phyloP scores from a whole-genome alignment of 2,329 filamentous ascomycete genomes.

The Coniochaeta sp. region DNA sequence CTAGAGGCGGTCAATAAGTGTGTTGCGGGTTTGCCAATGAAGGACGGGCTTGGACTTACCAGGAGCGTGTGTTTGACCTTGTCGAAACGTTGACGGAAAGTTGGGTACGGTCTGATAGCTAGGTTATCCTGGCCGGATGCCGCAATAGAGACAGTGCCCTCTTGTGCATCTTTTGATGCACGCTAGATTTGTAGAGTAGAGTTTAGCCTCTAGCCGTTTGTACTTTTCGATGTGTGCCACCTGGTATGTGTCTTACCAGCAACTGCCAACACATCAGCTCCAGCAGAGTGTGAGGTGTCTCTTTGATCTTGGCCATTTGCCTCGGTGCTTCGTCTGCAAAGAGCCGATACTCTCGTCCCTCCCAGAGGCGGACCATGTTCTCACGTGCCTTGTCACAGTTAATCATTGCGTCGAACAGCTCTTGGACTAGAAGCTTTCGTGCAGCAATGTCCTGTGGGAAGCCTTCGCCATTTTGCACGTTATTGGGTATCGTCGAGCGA shows the following conservation, averaged over 20 bases:
- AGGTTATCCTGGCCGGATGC: not conserved
- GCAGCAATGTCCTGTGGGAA: not conserved
- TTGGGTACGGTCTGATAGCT: not conserved
- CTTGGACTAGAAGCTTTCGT: not conserved
- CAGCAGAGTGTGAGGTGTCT: not conserved
- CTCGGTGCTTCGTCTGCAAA: not conserved
- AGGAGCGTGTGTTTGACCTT: not conserved
- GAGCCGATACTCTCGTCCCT: not conserved
- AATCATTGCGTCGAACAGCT: not conserved
- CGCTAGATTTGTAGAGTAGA: not conserved
- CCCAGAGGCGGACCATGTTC: not conserved
- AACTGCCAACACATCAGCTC: not conserved
- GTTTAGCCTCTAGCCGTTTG: too few relatives aligned
- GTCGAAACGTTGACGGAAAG: not conserved
- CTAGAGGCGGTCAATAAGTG: not conserved
- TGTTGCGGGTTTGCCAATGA: not conserved
- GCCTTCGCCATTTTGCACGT: not conserved
- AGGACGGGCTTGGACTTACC: not conserved
- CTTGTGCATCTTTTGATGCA: not conserved
- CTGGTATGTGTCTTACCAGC: not conserved
- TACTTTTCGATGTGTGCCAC: too few relatives aligned
- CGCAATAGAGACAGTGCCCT: not conserved
- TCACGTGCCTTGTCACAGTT: not conserved
- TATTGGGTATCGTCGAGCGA: not conserved
- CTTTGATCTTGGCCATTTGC: not conserved